phyloP scores from a whole-genome alignment of 495 filamentous ascomycete genomes.

The Lindgomyces ingoldianus region DNA sequence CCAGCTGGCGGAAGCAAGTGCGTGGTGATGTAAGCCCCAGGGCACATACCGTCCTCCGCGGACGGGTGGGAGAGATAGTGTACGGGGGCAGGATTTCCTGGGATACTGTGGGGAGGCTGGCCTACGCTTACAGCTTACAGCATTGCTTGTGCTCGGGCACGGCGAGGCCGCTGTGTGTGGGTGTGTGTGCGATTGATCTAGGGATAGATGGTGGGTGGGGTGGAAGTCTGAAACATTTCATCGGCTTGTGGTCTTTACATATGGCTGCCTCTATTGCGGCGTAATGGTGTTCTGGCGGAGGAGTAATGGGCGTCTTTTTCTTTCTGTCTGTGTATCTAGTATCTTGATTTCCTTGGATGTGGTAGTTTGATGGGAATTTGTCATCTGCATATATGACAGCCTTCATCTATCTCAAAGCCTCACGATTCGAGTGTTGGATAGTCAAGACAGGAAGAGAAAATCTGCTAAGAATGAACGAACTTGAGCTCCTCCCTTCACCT shows the following conservation, averaged over 20 bases:
- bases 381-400: too few species aligned
- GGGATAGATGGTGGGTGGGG: background rate
- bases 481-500: too few species aligned
- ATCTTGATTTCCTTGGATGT: too few species aligned
- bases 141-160: too few species aligned
- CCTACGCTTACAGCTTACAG: background rate
- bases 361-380: too few species aligned
- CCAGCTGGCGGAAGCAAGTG: constrained; percentile 79
- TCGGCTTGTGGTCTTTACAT: background rate
- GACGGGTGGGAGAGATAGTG: too few species aligned
- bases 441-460: too few species aligned
- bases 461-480: too few species aligned
- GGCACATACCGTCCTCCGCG: background rate
- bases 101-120: background rate
- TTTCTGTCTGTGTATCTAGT: background rate
- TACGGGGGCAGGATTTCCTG: too few species aligned
- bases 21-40: constrained; percentile 65
- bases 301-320: background rate
- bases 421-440: too few species aligned
- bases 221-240: background rate
- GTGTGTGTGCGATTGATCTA: background rate
- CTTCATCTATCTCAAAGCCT: too few species aligned
- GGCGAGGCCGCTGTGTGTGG: background rate
- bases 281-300: background rate
- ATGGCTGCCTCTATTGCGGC: background rate